Evolutionary conservation across 768 basidiomycete genomes (phyloP), one percentile per base, ranked within the genome.

Genomic region (Exidia glandulosa): DNA sequence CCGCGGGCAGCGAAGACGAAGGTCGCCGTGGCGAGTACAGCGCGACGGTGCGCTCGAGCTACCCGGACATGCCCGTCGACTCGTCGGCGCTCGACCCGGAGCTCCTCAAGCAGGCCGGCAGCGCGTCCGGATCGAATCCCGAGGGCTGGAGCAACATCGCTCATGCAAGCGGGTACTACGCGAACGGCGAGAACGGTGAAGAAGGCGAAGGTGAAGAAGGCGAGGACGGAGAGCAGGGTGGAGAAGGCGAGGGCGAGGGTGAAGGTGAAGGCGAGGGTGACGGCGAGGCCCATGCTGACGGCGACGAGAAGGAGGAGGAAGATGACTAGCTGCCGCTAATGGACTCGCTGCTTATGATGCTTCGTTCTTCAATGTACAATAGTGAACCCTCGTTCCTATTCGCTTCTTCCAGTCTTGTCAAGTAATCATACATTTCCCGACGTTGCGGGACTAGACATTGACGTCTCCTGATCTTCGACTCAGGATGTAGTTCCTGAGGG

Each of bases 231-330:
- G 41, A 45, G 41, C 19, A 7, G 7, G 34, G 16, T 7, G 34
- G 41, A 6, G 41, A 14, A 14, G 41, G 10, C 41, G 41, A 45
- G 12, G 41, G 19, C 25, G 59, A 59, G 48, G 52, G 50, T 30
- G 41, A 60, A 54, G 36, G 50, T 59, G 41, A 64, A 67, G 55
- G 64, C 64, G 59, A 59, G 47, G 36, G 57, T 31, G 32, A 63
- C 65, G 57, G 45, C 65, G 47, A 63, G 59, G 13, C 34, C 52
- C 47, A 41, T 13, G 13, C 36, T 54, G 48, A 61, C 57, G 36
- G 54, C 50, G 5, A 58, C 14, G 27, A 63, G 63, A 59, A 60
- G 67, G 59, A 50, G 56, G 36, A 66, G 31, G 45, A 58, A 27
- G 57, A 58, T 14, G 16, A 37, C 10, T 32, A 57, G 56, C 29